phyloP scores from a whole-genome alignment of 768 basidiomycete genomes.

The Pluteus cervinus region DNA sequence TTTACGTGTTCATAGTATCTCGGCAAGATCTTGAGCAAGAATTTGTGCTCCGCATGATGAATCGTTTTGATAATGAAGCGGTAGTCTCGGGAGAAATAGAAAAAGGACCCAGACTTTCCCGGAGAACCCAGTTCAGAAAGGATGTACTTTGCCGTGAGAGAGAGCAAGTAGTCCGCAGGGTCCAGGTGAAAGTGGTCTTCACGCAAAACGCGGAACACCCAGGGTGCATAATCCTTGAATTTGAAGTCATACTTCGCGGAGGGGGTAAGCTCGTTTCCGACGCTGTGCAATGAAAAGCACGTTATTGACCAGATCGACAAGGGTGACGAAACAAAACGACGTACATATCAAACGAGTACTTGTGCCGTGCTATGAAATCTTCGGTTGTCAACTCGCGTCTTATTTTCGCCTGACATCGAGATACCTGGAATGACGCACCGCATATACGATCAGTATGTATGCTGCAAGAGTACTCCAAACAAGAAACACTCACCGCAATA shows the following conservation, averaged over 20 bases:
- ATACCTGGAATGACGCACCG: conserved; percentile 67
- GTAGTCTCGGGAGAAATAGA: conserved; percentile 98
- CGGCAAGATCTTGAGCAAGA: conserved; percentile 77
- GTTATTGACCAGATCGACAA: conserved; percentile 1
- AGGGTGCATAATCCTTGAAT: conserved; percentile 99
- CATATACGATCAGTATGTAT: too few relatives aligned
- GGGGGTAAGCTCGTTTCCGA: conserved; percentile 97
- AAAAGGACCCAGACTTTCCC: conserved; percentile 97
- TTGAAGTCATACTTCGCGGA: conserved; percentile 99
- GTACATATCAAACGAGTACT: conserved; percentile 96
- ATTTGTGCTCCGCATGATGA: conserved; percentile 90
- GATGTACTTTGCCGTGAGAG: conserved; percentile 96
- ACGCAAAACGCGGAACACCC: conserved; percentile 93
- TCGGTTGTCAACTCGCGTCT: conserved; percentile 77
- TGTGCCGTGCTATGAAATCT: conserved; percentile 86
- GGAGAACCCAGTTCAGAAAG: conserved; percentile 96
- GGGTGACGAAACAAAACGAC: conserved; percentile 15
- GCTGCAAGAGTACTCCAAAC: too few relatives aligned
- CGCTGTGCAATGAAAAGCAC: conserved; percentile 36
- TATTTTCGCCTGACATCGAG: conserved; percentile 93
- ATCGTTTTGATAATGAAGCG: conserved; percentile 99
- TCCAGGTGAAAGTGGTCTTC: conserved; percentile 94
- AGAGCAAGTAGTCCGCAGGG: conserved; percentile 95
- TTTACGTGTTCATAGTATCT: conserved; percentile 83
- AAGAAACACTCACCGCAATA: conserved; percentile 62